Conservation (phyloP, 192 early-diverging fungal genomes). For the Neocallimastix lanati region DNA sequence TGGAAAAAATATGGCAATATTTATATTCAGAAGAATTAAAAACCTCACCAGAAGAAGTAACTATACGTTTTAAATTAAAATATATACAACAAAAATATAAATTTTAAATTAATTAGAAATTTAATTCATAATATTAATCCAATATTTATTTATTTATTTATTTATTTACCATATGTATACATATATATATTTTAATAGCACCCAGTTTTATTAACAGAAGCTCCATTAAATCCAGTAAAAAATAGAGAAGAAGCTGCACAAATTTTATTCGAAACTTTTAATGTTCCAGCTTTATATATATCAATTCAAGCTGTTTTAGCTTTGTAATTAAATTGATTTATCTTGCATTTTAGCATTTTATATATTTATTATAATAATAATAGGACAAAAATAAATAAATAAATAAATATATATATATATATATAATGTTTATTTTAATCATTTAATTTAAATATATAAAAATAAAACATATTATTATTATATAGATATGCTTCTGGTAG, state of each 20-base stretch:
- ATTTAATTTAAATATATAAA: too few relatives aligned
- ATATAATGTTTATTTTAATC: too few relatives aligned
- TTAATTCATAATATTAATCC: too few relatives aligned
- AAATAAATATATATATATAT: too few relatives aligned
- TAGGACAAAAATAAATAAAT: too few relatives aligned
- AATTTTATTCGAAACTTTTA: slow-evolving; percentile 98
- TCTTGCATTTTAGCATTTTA: too few relatives aligned
- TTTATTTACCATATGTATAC: too few relatives aligned
- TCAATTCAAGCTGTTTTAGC: slow-evolving; percentile 95
- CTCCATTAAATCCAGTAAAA: slow-evolving; percentile 78
- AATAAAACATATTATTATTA: too few relatives aligned
- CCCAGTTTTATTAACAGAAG: slow-evolving; percentile 92
- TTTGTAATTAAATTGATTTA: slow-evolving; percentile 35
- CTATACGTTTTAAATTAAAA: background rate
- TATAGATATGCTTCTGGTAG: slow-evolving; percentile 81
- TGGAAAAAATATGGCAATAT: slow-evolving; percentile 96
- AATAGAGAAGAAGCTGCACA: slow-evolving; percentile 89
- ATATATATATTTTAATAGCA: slow-evolving; percentile 33
- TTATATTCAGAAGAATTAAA: slow-evolving; percentile 95
- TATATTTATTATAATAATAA: too few relatives aligned
- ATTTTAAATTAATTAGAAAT: too few relatives aligned
- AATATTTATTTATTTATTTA: background rate
- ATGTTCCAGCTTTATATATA: slow-evolving; percentile 89
- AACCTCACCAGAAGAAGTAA: slow-evolving; percentile 81
- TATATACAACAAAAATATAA: too few relatives aligned